Percentiles rank a stretch among this genome's conserved stretches.
Conservation (phyloP, 345 rosid genomes). For the Streptanthus diversifolius region DNA sequence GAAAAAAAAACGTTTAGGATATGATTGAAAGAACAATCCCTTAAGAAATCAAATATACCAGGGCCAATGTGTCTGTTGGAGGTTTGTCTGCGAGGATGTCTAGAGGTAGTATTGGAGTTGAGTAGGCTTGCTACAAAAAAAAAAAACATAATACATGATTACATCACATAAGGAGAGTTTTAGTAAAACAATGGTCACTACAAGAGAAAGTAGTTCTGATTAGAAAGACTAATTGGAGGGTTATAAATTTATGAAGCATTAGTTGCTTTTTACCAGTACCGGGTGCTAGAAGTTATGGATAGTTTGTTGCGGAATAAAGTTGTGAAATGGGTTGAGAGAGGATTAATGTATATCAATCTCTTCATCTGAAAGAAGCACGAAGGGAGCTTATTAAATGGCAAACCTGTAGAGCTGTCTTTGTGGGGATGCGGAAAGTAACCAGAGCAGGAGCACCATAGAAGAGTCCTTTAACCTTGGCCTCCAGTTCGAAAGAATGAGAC, state of each 20-base stretch:
- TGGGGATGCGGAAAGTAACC: conserved; percentile 83
- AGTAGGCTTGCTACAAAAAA: conserved; percentile 62
- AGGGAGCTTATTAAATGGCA: background rate
- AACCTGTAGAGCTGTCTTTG: conserved; percentile 85
- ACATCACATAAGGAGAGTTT: background rate
- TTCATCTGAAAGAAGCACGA: too few relatives aligned
- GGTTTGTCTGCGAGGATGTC: conserved; percentile 84
- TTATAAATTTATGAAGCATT: background rate
- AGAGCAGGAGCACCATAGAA: conserved; percentile 85
- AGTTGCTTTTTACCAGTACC: background rate
- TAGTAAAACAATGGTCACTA: background rate
- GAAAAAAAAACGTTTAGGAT: background rate
- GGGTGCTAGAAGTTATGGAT: background rate
- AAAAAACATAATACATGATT: background rate
- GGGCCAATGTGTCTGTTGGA: conserved; percentile 58
- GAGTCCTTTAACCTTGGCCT: conserved; percentile 72
- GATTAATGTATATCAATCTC: too few relatives aligned
- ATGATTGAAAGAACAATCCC: background rate
- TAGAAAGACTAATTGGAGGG: background rate
- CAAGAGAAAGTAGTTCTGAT: background rate
- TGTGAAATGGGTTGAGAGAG: background rate
- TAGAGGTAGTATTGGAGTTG: conserved; percentile 78
- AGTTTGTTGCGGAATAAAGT: too few relatives aligned
- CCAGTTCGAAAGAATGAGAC: conserved; percentile 81
- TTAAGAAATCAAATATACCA: conserved; percentile 43